Conservation (phyloP, 768 basidiomycete species). For the Boletus tylopilopsis region DNA sequence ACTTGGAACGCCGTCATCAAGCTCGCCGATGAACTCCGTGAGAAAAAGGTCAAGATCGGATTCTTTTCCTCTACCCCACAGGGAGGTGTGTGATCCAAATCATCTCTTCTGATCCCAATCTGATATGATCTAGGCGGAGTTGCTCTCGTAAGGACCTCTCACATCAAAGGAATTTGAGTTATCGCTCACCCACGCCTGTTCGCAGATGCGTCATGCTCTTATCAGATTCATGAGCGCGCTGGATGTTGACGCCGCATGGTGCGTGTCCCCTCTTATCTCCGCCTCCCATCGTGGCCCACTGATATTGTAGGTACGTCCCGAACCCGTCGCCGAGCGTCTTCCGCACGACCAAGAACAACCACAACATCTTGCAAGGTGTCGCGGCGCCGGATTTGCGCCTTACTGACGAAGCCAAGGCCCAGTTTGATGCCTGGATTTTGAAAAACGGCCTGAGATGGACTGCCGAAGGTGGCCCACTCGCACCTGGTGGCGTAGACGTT, state of each 20-base stretch:
- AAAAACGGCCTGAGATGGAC: slow-evolving; percentile 91
- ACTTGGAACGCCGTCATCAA: slow-evolving; percentile 83
- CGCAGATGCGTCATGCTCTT: slow-evolving; percentile 88
- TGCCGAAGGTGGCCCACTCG: slow-evolving; percentile 78
- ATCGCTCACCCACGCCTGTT: slow-evolving; percentile 17
- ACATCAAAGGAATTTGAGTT: slow-evolving; percentile 13
- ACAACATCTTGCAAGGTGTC: slow-evolving; percentile 94
- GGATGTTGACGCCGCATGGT: slow-evolving; percentile 85
- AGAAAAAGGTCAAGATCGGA: slow-evolving; percentile 84
- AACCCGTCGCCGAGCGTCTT: slow-evolving; percentile 88
- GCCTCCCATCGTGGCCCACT: slow-evolving; percentile 2
- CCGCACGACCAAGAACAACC: slow-evolving; percentile 93
- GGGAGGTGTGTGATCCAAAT: slow-evolving; percentile 56
- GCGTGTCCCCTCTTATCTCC: slow-evolving; percentile 28
- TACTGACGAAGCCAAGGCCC: slow-evolving; percentile 71
- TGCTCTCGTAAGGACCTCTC: slow-evolving; percentile 63
- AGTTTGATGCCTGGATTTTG: slow-evolving; percentile 83
- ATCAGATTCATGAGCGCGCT: slow-evolving; percentile 78
- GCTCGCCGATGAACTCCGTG: slow-evolving; percentile 79
- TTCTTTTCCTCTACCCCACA: slow-evolving; percentile 97
- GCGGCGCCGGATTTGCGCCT: slow-evolving; percentile 75
- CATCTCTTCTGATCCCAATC: slow-evolving; percentile 20
- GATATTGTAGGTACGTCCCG: slow-evolving; percentile 70
- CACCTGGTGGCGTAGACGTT: slow-evolving; percentile 78
- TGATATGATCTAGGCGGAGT: slow-evolving; percentile 67